These are phyloP conservation scores for Sphagnum tenellum DNA, from an alignment of 225 moss, liverwort and hornwort genomes.

Conservation along the genomic window DNA sequence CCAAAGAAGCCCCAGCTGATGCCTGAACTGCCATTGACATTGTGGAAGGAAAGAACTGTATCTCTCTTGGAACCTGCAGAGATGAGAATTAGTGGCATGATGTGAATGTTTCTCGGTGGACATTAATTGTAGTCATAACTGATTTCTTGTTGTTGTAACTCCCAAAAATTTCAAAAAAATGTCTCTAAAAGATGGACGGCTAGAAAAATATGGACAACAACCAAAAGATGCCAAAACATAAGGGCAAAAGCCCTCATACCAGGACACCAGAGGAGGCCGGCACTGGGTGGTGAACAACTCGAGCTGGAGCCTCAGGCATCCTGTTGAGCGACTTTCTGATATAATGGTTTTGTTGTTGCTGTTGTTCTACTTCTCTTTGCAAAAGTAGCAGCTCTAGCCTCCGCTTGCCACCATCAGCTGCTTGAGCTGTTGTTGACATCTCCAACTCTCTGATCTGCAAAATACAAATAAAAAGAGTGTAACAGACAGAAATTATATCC, in stretches of 20 bases:
- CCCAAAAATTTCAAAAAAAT: neutral
- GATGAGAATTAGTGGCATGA: neutral
- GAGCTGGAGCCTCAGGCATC: too few relatives aligned
- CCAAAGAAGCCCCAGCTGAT: constrained; percentile 14
- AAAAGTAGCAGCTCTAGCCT: constrained; percentile 34
- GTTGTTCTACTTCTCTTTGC: constrained; percentile 49
- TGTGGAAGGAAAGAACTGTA: constrained; percentile 34
- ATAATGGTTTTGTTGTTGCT: constrained; percentile 23
- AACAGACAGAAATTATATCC: too few relatives aligned
- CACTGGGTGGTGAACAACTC: neutral
- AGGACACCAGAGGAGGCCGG: constrained; percentile 10
- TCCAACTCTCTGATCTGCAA: constrained; percentile 35
- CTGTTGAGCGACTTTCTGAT: constrained; percentile 15
- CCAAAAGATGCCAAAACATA: neutral
- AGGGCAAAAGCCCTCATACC: constrained; percentile 7
- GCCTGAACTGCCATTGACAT: constrained; percentile 27
- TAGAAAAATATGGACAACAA: neutral
- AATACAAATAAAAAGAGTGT: too few relatives aligned
- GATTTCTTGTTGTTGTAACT: neutral
- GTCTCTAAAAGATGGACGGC: neutral
- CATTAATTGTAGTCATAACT: neutral
- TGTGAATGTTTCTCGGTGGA: too few relatives aligned
- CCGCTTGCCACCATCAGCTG: constrained; percentile 34
- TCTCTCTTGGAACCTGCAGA: constrained; percentile 24
- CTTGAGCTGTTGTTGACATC: constrained; percentile 20